Evolutionary conservation across 805 yeast genomes (phyloP).

Genomic region (Monosporozyma aquatica): DNA sequence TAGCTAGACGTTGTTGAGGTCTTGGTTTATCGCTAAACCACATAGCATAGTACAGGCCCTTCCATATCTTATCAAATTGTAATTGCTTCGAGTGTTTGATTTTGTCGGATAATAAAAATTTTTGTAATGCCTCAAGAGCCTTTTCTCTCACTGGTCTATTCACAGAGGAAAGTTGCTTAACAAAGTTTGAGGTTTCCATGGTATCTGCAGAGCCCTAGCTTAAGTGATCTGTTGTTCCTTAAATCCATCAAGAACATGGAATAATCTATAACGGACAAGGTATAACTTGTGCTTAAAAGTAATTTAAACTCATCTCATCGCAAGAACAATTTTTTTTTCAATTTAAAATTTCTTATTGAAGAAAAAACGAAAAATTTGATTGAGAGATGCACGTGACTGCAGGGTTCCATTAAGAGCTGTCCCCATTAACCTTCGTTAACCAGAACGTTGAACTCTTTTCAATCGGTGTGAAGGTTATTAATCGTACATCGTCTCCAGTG

Average conservation of each 20-base stretch:
- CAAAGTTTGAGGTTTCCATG: conserved; percentile 43
- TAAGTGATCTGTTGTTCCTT: too few relatives aligned
- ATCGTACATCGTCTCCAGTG: conserved; percentile 19
- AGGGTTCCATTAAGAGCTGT: neutral
- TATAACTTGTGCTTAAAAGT: too few relatives aligned
- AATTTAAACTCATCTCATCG: conserved; percentile 10
- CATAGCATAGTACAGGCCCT: conserved; percentile 90
- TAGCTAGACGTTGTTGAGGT: conserved; percentile 82
- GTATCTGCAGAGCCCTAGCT: too few relatives aligned
- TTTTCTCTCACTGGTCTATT: conserved; percentile 61
- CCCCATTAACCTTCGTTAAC: neutral
- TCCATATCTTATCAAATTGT: conserved; percentile 83
- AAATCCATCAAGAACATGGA: too few relatives aligned
- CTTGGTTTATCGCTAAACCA: conserved; percentile 94
- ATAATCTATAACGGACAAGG: too few relatives aligned
- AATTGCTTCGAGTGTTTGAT: conserved; percentile 35
- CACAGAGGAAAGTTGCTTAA: conserved; percentile 77
- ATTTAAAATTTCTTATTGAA: neutral
- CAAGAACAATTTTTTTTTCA: neutral
- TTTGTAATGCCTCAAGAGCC: conserved; percentile 57
- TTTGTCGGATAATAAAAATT: conserved; percentile 41
- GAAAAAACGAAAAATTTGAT: neutral
- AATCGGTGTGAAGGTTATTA: too few relatives aligned
- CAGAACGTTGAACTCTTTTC: too few relatives aligned
- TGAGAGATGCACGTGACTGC: neutral